phyloP scores from a whole-genome alignment of 2,329 filamentous ascomycete species.

The Fusarium udum region DNA sequence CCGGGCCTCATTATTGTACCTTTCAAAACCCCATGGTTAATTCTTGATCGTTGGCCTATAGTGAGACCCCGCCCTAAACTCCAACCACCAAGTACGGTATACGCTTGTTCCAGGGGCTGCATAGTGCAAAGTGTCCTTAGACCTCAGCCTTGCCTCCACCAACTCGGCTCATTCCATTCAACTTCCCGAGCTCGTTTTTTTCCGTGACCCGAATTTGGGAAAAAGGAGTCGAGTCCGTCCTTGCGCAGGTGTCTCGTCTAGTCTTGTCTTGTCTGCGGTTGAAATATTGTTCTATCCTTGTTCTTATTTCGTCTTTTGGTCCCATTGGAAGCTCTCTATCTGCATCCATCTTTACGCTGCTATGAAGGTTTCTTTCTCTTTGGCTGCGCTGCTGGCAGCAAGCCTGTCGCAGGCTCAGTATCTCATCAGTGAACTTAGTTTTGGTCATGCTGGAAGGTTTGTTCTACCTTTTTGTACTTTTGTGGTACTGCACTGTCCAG shows the following conservation, averaged over 20 bases:
- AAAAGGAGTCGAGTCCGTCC: slow-evolving; percentile 13
- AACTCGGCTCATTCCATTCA: slow-evolving; percentile 25
- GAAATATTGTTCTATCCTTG: slow-evolving; percentile 14
- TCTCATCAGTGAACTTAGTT: slow-evolving; percentile 78
- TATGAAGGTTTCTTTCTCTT: slow-evolving; percentile 56
- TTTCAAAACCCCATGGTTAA: not conserved
- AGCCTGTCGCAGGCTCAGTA: slow-evolving; percentile 69
- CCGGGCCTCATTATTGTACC: not conserved
- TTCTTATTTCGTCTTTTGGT: slow-evolving; percentile 15
- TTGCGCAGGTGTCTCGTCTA: slow-evolving; percentile 5
- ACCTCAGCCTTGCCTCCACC: slow-evolving; percentile 42
- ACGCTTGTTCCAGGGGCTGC: slow-evolving; percentile 28
- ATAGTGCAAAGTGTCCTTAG: slow-evolving; percentile 45
- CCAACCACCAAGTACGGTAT: slow-evolving; percentile 2
- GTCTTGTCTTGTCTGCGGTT: not conserved
- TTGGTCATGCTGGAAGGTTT: slow-evolving; percentile 75
- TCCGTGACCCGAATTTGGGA: slow-evolving; percentile 5
- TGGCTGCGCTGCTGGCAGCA: slow-evolving; percentile 56
- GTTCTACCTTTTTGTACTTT: slow-evolving; percentile 19
- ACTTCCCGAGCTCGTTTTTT: not conserved
- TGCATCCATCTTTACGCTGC: slow-evolving; percentile 39
- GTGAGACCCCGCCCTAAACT: slow-evolving; percentile 10
- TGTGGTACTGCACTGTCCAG: not conserved
- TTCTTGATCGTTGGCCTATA: not conserved
- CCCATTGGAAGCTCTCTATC: slow-evolving; percentile 6